Conservation (phyloP, 345 rosid genomes). For the Psidium guajava region DNA sequence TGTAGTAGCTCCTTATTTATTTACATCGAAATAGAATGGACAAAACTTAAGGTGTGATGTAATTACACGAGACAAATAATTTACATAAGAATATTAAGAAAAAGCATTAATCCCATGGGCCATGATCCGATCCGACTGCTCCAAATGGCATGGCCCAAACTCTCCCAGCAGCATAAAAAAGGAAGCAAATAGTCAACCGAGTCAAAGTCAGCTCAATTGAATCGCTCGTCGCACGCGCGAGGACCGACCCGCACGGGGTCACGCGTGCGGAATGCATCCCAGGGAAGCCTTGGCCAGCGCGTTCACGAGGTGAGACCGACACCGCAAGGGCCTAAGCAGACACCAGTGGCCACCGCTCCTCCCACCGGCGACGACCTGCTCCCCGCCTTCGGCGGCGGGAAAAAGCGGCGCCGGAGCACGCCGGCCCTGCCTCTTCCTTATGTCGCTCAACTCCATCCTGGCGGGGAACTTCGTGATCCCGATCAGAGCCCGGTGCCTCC, state of each 20-base stretch:
- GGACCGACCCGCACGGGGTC: neutral
- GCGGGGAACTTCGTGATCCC: no score
- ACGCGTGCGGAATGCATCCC: conserved; percentile 7
- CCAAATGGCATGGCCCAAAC: neutral
- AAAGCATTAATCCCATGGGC: neutral
- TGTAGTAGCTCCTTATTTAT: neutral
- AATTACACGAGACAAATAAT: neutral
- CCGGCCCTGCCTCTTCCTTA: conserved; percentile 30
- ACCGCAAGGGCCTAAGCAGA: conserved; percentile 1
- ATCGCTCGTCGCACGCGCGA: neutral
- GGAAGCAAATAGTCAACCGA: neutral
- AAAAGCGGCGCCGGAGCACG: conserved; percentile 16
- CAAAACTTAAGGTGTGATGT: no score
- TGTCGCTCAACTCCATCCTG: no score
- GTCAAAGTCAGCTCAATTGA: neutral
- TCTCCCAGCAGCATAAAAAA: neutral
- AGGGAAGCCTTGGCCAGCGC: conserved; percentile 10
- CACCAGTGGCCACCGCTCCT: neutral
- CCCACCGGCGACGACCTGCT: neutral
- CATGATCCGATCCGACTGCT: neutral
- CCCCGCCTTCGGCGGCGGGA: neutral
- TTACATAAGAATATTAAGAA: neutral
- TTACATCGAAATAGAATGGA: neutral
- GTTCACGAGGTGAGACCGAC: neutral
- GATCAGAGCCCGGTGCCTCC: no score